A percentile compares a stretch with the other conserved stretches of the same genome.
Conservation (phyloP, 2,329 filamentous ascomycete species). For the Cercospora citrullina region DNA sequence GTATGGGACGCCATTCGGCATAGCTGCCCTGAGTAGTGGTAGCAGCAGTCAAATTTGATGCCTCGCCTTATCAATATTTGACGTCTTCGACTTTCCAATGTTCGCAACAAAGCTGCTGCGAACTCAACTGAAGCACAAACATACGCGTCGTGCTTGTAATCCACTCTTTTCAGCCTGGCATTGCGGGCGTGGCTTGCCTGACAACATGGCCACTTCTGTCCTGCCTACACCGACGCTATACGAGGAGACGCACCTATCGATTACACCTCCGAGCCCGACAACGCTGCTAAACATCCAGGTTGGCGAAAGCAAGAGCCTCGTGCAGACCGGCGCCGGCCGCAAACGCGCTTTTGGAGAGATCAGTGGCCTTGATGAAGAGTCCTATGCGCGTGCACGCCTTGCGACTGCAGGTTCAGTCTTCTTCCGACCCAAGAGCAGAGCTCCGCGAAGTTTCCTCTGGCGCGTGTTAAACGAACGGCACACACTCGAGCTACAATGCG, state of each 20-base stretch:
- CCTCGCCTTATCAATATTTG: not conserved
- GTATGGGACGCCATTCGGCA: not conserved
- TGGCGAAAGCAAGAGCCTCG: constrained; percentile 53
- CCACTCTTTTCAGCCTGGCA: not conserved
- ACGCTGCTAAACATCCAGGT: constrained; percentile 65
- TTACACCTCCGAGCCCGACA: constrained; percentile 43
- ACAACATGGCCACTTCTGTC: constrained; percentile 14
- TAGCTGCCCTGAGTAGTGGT: not conserved
- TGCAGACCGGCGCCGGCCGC: constrained; percentile 30
- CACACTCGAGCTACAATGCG: constrained; percentile 76
- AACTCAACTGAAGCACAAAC: not conserved
- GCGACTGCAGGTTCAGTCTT: constrained; percentile 80
- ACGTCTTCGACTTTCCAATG: not conserved
- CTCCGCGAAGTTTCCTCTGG: constrained; percentile 88
- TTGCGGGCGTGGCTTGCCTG: not conserved
- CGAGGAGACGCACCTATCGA: constrained; percentile 33
- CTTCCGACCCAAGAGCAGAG: constrained; percentile 72
- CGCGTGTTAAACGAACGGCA: constrained; percentile 77
- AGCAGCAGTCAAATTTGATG: not conserved
- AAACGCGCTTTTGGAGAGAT: constrained; percentile 43
- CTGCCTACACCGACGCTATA: constrained; percentile 29
- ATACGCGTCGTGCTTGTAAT: not conserved
- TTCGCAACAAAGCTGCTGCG: constrained; percentile 1
- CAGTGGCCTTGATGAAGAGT: constrained; percentile 63
- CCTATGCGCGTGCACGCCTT: constrained; percentile 71